Evolutionary conservation across 331 rosid species (phyloP), one percentile per base, ranked within the genome.

Genomic region (Rosa hybrid): DNA sequence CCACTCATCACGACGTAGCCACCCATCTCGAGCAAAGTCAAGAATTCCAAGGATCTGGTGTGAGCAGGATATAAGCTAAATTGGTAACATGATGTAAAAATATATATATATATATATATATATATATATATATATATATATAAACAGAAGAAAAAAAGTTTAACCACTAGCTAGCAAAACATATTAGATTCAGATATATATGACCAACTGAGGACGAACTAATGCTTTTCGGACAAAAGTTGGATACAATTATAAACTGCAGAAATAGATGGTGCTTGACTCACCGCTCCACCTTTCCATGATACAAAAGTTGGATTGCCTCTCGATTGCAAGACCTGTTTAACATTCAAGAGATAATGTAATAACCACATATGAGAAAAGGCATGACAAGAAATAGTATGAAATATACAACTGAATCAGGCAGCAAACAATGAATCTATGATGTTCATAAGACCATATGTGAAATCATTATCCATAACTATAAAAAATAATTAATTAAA

Each of bases 271-370:
- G 76, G 73, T 27, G 76, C 51, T 75, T 73, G 69, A 88, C 97
- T 88, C 90, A 96, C 99, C 86, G 91, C 98, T 80, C 99, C 99
- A 41, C 99, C 99, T 85, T 89, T 96, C 99, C 99, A 96, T 56
- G 98, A 9, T 49, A 88, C 89, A 78, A 88, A 84, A 50, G 82
- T 85, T 25, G 99, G 94, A 85, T 93, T 87, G 49, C 90, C 72
- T 85, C 99, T 91, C 69, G 98, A 87, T 81, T 85, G 99, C 89
- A 96, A 77, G 80, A 96, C 99, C 99, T 95, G 75, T 57, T 65
- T 81, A 71, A 49, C 82, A 77, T 12, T 49, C 12, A 60, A 74
- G 59, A 81, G 56, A 81, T 45, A 21, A 72, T 57, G 42, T 27
- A 44, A 11, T 17, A 11, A 45, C 38, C 60, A 23, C 45, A 17